These are phyloP conservation scores for Cutaneotrichosporon sp. DNA, from an alignment of 1,284 basidiomycete genomes.

Conservation along the genomic window DNA sequence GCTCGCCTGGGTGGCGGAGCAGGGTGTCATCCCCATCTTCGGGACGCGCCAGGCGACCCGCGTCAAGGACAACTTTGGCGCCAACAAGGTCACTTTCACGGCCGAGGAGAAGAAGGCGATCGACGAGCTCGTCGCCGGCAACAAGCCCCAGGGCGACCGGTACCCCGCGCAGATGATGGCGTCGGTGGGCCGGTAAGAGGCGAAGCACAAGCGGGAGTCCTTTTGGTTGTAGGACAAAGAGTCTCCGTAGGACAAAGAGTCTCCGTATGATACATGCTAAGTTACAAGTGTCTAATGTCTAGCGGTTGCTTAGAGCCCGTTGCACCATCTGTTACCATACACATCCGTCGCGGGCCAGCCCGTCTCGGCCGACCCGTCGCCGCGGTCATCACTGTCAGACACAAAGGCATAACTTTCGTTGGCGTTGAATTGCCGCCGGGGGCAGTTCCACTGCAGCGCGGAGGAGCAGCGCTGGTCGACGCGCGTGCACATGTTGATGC, in stretches of 20 bases:
- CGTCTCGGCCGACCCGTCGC: conserved; percentile 56
- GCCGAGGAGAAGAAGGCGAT: conserved; percentile 46
- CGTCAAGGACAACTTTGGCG: conserved; percentile 51
- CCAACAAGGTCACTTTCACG: conserved; percentile 36
- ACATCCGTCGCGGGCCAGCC: conserved; percentile 62
- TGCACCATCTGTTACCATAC: conserved; percentile 83
- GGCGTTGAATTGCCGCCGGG: conserved; percentile 65
- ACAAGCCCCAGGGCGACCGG: conserved; percentile 31
- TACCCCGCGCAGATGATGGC: neutral
- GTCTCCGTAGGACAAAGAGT: too few species aligned
- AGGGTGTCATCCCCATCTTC: conserved; percentile 53
- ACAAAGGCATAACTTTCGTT: conserved; percentile 68
- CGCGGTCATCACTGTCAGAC: conserved; percentile 58
- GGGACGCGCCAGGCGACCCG: conserved; percentile 41
- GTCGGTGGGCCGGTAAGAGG: conserved; percentile 17
- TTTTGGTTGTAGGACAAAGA: too few species aligned
- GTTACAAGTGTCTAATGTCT: neutral
- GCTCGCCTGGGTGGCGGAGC: conserved; percentile 55
- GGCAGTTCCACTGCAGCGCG: conserved; percentile 72
- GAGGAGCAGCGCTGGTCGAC: conserved; percentile 75
- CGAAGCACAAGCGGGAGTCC: too few species aligned
- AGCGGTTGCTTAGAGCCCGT: too few species aligned
- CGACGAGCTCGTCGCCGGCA: conserved; percentile 36
- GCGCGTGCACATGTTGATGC: conserved; percentile 71
- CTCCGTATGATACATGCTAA: too few species aligned